Evolutionary conservation across 2,329 filamentous ascomycete species (phyloP).

Genomic region (Botrytis pseudocinerea): DNA sequence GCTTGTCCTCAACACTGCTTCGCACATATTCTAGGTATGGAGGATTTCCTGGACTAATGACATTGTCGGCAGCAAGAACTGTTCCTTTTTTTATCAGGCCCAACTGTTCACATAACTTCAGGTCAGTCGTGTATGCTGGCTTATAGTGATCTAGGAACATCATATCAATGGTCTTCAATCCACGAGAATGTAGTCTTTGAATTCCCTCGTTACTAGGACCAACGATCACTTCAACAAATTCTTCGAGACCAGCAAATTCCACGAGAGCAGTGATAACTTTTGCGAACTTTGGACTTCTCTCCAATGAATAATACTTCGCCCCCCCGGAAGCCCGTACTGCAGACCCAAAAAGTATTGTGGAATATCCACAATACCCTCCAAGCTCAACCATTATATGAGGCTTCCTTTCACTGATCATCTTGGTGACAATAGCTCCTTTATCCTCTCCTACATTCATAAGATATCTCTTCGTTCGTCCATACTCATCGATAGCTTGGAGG

Average conservation of each 20-base stretch:
- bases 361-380: conserved; percentile 81
- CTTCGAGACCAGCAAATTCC: conserved; percentile 70
- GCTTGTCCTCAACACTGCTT: conserved; percentile 63
- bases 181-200: conserved; percentile 51
- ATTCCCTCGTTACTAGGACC: conserved; percentile 69
- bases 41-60: conserved; percentile 70
- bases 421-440: conserved; percentile 70
- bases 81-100: conserved; percentile 62
- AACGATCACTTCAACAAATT: conserved; percentile 69
- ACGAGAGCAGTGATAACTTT: conserved; percentile 69
- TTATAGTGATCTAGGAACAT: conserved; percentile 79
- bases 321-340: conserved; percentile 65
- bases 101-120: conserved; percentile 75
- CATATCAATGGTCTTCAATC: conserved; percentile 34
- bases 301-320: conserved; percentile 67
- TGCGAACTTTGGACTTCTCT: conserved; percentile 72
- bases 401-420: conserved; percentile 66
- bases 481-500: conserved; percentile 70
- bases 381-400: conserved; percentile 74
- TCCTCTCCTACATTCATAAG: conserved; percentile 79
- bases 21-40: conserved; percentile 71
- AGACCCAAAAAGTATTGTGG: conserved; percentile 71
- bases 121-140: conserved; percentile 69
- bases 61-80: conserved; percentile 68
- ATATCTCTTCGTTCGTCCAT: conserved; percentile 62